Base-by-base conservation (phyloP, 83 land plant genomes). In the Picea abies region DNA sequence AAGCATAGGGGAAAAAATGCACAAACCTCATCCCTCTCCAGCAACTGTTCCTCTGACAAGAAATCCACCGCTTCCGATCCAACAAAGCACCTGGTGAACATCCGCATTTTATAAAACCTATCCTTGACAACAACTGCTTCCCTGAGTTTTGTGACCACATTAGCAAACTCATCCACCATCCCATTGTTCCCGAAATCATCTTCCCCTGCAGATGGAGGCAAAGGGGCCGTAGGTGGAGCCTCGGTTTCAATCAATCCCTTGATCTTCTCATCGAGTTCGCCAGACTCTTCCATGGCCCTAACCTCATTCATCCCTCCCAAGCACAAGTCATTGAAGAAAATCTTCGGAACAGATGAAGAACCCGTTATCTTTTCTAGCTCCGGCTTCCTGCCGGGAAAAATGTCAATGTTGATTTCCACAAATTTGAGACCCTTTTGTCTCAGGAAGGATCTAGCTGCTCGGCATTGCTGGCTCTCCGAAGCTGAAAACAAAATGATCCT, bases 31-130 rank as follows among this genome's bases (percentile, higher is more conserved):
- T 91, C 92, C 78, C 89, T 93, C 83, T 95, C 97, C 82, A 92
- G 79, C 70, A 91, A 93, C 39, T 93, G 97, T 85, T 95, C 97
- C 70, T 95, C 94, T 79, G 94, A 84, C 44, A 95, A 64, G 84
- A 95, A 90, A 84, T 93, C 94, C 70, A 93, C 92, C 62, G 96
- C 97, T 81, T 95, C 96, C 58, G 97, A 90, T 23, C 92, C 97
- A 52, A 91, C 67, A 80, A 95, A 95, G 81, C 94, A 93, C 82
- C 79, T 91, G 82, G 82, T 91, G 77, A 87, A 91, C 76, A 89
- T 76, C 23, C 97, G 84, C 90, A 90, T 91, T 70, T 90, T 91
- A 37, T 88, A 86, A 81, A 91, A 95, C 10, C 94, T 84, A 75
- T 95, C 97, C 85, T 89, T 93, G 17, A 91, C 84, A 39, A 82